phyloP scores from a whole-genome alignment of 805 yeast species.

The Suhomyces xylopsoci region DNA sequence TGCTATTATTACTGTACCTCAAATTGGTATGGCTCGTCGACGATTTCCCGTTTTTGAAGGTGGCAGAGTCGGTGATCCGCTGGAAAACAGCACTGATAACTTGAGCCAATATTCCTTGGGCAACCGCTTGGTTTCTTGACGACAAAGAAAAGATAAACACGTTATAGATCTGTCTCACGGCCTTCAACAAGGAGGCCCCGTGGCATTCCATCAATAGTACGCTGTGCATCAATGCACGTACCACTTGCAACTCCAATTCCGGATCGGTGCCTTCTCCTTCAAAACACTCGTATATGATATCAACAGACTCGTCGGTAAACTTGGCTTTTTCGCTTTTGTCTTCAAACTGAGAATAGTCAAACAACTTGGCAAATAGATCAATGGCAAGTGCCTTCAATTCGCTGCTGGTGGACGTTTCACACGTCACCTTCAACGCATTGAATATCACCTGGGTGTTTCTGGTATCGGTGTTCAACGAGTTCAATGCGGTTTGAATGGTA shows the following conservation, averaged over 20 bases:
- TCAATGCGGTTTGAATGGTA: conserved; percentile 41
- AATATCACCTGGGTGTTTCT: conserved; percentile 57
- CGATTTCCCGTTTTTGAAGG: conserved; percentile 9
- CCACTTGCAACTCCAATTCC: conserved; percentile 85
- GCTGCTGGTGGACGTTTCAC: conserved; percentile 57
- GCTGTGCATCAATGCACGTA: conserved; percentile 87
- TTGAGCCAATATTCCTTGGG: conserved; percentile 93
- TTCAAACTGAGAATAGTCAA: conserved; percentile 79
- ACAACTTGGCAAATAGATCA: conserved; percentile 82
- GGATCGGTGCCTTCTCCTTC: conserved; percentile 92
- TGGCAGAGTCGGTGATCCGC: conserved; percentile 41
- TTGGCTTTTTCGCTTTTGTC: conserved; percentile 53
- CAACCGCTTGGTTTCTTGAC: conserved; percentile 84
- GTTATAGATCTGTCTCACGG: conserved; percentile 90
- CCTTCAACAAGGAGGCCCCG: conserved; percentile 83
- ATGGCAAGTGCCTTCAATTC: conserved; percentile 72
- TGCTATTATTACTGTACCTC: conserved; percentile 14
- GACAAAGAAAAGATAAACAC: conserved; percentile 82
- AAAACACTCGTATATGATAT: conserved; percentile 79
- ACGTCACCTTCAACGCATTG: conserved; percentile 72
- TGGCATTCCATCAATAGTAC: conserved; percentile 83
- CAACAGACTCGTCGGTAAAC: conserved; percentile 77
- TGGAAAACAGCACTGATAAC: conserved; percentile 84
- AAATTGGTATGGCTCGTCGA: conserved; percentile 19
- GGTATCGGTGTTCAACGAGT: conserved; percentile 36